Evolutionary conservation across 441 rosid genomes (phyloP).

Genomic region (Populus trichocarpa): DNA sequence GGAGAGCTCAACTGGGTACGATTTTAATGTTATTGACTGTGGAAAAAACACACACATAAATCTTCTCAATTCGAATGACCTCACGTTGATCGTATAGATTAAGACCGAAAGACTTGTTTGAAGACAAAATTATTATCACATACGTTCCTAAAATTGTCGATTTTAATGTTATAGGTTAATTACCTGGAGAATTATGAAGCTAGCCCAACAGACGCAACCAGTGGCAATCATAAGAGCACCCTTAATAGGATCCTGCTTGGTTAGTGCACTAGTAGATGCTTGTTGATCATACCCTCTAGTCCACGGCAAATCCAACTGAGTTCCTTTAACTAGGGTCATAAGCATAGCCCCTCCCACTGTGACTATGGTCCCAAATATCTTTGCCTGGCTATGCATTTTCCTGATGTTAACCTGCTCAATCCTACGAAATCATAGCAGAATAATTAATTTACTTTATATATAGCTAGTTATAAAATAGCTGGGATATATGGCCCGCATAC

Average conservation of each 20-base stretch:
- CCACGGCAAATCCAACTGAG: conserved; percentile 57
- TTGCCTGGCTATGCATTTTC: conserved; percentile 56
- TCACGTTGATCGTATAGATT: background rate
- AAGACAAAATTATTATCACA: too few relatives aligned
- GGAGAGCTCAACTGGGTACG: conserved; percentile 81
- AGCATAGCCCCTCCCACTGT: conserved; percentile 93
- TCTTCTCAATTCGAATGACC: background rate
- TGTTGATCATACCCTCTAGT: conserved; percentile 38
- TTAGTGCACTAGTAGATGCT: conserved; percentile 31
- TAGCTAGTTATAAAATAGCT: background rate
- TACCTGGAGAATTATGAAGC: conserved; percentile 81
- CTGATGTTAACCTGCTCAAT: conserved; percentile 72
- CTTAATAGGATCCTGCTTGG: conserved; percentile 50
- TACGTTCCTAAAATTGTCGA: too few relatives aligned
- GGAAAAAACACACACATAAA: background rate
- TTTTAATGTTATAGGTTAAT: background rate
- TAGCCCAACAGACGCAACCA: conserved; percentile 73
- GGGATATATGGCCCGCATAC: background rate
- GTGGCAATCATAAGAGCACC: conserved; percentile 67
- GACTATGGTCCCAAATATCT: conserved; percentile 66
- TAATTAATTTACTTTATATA: too few relatives aligned
- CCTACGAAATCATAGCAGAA: conserved; percentile 26
- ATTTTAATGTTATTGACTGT: conserved; percentile 62
- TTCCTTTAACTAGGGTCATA: conserved; percentile 81
- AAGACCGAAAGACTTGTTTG: background rate